Conservation (phyloP, 371 early-diverging fungal genomes). For the Batkoa obscura region DNA sequence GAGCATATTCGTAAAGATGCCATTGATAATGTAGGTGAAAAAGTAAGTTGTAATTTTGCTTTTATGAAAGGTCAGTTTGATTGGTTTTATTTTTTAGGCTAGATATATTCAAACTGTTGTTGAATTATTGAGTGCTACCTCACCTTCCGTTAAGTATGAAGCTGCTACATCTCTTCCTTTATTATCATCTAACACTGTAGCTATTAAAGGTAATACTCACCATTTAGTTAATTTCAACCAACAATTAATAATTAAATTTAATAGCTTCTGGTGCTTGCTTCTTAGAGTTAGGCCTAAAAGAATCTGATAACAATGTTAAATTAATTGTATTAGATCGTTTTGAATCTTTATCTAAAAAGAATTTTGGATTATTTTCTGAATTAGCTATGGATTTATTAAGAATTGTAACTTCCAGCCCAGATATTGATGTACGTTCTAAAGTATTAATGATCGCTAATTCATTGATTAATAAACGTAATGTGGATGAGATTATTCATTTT, state of each 20-base stretch:
- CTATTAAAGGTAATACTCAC: constrained; percentile 52
- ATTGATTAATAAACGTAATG: constrained; percentile 75
- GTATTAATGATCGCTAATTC: constrained; percentile 71
- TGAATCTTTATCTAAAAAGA: constrained; percentile 63
- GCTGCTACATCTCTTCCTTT: constrained; percentile 81
- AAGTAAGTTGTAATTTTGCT: constrained; percentile 29
- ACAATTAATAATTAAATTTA: too few species aligned
- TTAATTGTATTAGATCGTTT: constrained; percentile 84
- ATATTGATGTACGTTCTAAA: constrained; percentile 86
- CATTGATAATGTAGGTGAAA: constrained; percentile 51
- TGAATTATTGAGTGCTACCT: constrained; percentile 54
- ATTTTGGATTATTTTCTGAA: constrained; percentile 72
- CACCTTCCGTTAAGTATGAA: constrained; percentile 88
- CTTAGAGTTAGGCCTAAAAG: constrained; percentile 75
- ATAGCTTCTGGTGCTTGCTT: constrained; percentile 75
- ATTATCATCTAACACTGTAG: constrained; percentile 70
- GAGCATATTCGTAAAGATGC: constrained; percentile 88
- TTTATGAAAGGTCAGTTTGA: background rate
- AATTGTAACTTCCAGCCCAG: constrained; percentile 62
- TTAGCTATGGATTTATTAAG: constrained; percentile 85
- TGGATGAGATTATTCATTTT: constrained; percentile 77
- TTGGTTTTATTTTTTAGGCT: constrained; percentile 1
- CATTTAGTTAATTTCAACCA: background rate
- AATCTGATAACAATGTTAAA: constrained; percentile 94
- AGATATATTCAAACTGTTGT: constrained; percentile 63